Percentiles rank a stretch among this genome's conserved stretches.
Evolutionary conservation across 2,329 filamentous ascomycete species (phyloP).

Genomic region (Pseudogymnoascus sp.): DNA sequence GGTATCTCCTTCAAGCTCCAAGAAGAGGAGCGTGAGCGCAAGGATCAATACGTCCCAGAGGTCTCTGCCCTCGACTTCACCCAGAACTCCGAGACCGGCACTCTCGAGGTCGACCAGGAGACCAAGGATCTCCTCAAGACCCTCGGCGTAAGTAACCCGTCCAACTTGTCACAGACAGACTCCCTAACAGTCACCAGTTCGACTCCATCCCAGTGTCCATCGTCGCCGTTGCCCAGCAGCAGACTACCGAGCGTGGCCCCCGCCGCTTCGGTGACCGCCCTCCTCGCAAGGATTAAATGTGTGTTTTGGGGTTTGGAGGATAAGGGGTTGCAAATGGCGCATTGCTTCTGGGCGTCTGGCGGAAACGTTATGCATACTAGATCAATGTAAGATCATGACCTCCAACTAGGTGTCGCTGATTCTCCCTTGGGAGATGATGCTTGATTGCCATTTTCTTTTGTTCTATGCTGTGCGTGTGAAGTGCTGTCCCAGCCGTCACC

Average conservation of each 20-base stretch:
- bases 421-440: constrained; percentile 67
- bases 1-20: constrained; percentile 99
- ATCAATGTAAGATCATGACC: constrained; percentile 53
- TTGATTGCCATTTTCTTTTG: constrained; percentile 74
- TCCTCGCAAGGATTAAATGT: constrained; percentile 32
- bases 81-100: constrained; percentile 86
- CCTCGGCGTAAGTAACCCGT: constrained; percentile 74
- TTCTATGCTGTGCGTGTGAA: constrained; percentile 12
- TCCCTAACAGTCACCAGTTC: constrained; percentile 56
- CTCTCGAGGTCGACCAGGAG: constrained; percentile 92
- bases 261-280: constrained; percentile 69
- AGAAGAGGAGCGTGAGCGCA: constrained; percentile 99
- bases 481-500: background rate
- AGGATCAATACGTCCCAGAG: constrained; percentile 99
- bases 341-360: constrained; percentile 29
- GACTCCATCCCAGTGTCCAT: constrained; percentile 97
- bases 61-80: constrained; percentile 97
- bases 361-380: constrained; percentile 42
- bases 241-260: constrained; percentile 70
- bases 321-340: constrained; percentile 28
- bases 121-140: constrained; percentile 99
- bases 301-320: constrained; percentile 29
- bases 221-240: constrained; percentile 80
- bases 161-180: constrained; percentile 27
- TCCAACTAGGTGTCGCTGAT: constrained; percentile 85